phyloP scores from a whole-genome alignment of 345 rosid species.

The Conringia planisiliqua region DNA sequence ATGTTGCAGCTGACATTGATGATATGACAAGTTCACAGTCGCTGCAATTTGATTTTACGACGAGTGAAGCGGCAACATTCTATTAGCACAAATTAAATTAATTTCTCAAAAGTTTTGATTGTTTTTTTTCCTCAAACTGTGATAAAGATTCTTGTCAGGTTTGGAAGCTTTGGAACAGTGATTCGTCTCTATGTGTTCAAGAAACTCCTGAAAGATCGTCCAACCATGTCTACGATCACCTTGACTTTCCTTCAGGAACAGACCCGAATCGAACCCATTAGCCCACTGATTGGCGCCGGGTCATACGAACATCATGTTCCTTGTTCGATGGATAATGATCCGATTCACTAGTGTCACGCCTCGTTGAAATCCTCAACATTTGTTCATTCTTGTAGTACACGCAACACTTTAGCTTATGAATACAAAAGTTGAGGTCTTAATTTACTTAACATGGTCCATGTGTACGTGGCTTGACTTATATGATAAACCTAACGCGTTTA shows the following conservation, averaged over 20 bases:
- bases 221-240: constrained; percentile 38
- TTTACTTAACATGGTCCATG: too few relatives aligned
- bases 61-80: too few relatives aligned
- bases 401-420: too few relatives aligned
- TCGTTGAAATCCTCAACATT: background rate
- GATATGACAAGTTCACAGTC: too few relatives aligned
- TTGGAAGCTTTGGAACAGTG: constrained; percentile 6
- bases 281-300: background rate
- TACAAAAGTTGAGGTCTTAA: background rate
- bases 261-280: background rate
- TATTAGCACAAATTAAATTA: too few relatives aligned
- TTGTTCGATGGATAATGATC: background rate
- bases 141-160: background rate
- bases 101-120: too few relatives aligned
- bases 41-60: too few relatives aligned
- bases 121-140: too few relatives aligned
- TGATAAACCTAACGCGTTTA: background rate
- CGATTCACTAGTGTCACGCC: background rate
- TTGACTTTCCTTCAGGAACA: constrained; percentile 24
- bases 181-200: background rate
- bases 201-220: constrained; percentile 33
- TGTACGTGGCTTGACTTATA: too few relatives aligned
- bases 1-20: too few relatives aligned
- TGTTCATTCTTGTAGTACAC: background rate
- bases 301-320: background rate